Conservation (phyloP, 2,329 filamentous ascomycete species). For the Lachnum nothofagi region DNA sequence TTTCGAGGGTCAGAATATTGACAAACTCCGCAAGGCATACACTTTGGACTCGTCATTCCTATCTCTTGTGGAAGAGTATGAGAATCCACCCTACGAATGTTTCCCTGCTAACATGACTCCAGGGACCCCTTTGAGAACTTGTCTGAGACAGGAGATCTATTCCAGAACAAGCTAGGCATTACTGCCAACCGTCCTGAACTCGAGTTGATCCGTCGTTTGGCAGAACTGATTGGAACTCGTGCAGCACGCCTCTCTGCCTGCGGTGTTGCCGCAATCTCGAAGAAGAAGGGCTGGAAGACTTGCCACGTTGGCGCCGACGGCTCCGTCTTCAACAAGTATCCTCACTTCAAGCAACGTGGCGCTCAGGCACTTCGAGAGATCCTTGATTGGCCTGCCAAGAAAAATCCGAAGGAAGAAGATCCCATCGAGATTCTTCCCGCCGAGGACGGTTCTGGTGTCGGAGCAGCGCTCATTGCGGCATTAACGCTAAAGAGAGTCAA, state of each 20-base stretch:
- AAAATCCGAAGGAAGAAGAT: constrained; percentile 66
- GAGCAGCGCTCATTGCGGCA: constrained; percentile 85
- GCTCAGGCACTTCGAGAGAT: constrained; percentile 89
- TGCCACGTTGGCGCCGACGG: constrained; percentile 97
- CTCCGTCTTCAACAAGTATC: constrained; percentile 98
- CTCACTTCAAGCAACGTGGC: constrained; percentile 91
- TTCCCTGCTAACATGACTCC: constrained; percentile 18
- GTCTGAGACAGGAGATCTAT: constrained; percentile 78
- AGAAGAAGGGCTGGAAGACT: constrained; percentile 82
- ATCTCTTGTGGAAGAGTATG: constrained; percentile 81
- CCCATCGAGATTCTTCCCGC: constrained; percentile 82
- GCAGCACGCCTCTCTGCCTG: constrained; percentile 89
- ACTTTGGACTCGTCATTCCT: constrained; percentile 89
- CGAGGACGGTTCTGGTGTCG: constrained; percentile 96
- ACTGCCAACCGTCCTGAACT: constrained; percentile 70
- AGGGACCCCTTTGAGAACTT: constrained; percentile 94
- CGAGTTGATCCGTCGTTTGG: constrained; percentile 80
- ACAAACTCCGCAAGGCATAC: constrained; percentile 78
- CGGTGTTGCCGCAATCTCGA: constrained; percentile 92
- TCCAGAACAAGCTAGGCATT: constrained; percentile 71
- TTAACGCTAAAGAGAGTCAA: constrained; percentile 61
- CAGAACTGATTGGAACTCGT: constrained; percentile 91
- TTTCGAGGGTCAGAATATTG: constrained; percentile 78
- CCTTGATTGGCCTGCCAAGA: constrained; percentile 81
- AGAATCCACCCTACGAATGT: constrained; percentile 17